Conservation (phyloP, 257 asterid genomes). For the Primulina huaijiensis region DNA sequence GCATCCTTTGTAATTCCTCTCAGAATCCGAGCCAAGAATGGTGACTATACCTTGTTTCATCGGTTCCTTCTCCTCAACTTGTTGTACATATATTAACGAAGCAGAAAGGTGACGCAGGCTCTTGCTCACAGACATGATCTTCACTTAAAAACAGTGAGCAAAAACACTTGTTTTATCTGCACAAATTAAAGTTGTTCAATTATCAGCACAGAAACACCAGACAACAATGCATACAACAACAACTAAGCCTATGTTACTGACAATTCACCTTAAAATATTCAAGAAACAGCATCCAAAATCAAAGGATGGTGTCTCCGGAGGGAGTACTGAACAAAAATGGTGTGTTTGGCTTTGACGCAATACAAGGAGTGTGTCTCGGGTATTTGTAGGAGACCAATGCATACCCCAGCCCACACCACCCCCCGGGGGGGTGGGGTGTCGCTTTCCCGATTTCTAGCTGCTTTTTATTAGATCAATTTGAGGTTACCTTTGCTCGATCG, state of each 20-base stretch:
- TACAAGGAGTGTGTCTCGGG: slow-evolving; percentile 34
- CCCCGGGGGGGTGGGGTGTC: not conserved
- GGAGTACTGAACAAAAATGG: not conserved
- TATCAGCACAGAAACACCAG: not conserved
- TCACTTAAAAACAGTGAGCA: not conserved
- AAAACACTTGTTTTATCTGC: not conserved
- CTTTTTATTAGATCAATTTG: not conserved
- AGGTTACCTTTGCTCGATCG: not conserved
- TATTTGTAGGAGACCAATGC: slow-evolving; percentile 59
- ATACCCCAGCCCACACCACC: not conserved
- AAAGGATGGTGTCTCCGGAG: not conserved
- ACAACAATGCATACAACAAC: not conserved
- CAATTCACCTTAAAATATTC: not conserved
- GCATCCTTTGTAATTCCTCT: slow-evolving; percentile 15
- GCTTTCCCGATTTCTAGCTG: not conserved
- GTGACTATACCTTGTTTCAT: slow-evolving; percentile 65
- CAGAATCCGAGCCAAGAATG: slow-evolving; percentile 58
- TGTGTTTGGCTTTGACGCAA: slow-evolving; percentile 34
- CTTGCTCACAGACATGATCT: slow-evolving; percentile 30
- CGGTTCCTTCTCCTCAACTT: slow-evolving; percentile 17
- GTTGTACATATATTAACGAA: slow-evolving; percentile 18
- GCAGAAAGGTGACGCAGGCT: slow-evolving; percentile 22
- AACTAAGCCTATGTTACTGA: not conserved
- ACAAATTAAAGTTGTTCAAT: not conserved
- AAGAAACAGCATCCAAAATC: not conserved